These are phyloP conservation scores for Gossypium thurberi DNA, from an alignment of 345 rosid species.

Conservation along the genomic window DNA sequence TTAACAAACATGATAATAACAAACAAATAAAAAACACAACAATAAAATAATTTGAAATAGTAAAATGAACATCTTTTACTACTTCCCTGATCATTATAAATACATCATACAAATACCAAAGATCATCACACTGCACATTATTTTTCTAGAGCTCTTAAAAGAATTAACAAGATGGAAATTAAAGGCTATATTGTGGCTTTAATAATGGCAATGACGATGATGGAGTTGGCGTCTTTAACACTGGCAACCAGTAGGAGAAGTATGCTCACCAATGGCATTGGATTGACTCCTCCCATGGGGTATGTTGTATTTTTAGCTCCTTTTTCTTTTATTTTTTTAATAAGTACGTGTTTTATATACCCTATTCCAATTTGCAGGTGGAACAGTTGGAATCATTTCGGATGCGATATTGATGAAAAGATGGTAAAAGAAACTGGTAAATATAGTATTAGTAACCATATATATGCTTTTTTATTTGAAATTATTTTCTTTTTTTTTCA, in stretches of 20 bases:
- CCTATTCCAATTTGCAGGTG: slow-evolving; percentile 36
- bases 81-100: too few species aligned
- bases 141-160: neutral
- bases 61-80: too few species aligned
- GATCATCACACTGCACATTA: neutral
- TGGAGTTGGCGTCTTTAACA: slow-evolving; percentile 19
- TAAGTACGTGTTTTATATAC: too few species aligned
- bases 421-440: slow-evolving; percentile 69
- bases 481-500: neutral
- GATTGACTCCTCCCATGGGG: slow-evolving; percentile 81
- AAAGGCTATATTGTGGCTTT: neutral
- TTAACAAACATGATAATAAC: too few species aligned
- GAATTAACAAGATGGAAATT: neutral
- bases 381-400: slow-evolving; percentile 95
- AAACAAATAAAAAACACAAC: too few species aligned
- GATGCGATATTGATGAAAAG: slow-evolving; percentile 53
- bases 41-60: too few species aligned
- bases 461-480: slow-evolving; percentile 1
- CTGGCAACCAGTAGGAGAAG: slow-evolving; percentile 28
- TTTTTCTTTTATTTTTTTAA: neutral
- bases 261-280: slow-evolving; percentile 56
- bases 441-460: neutral
- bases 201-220: slow-evolving; percentile 13
- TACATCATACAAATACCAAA: too few species aligned
- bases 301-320: neutral